Conservation (phyloP, 768 basidiomycete genomes). For the Exsudoporus frostii region DNA sequence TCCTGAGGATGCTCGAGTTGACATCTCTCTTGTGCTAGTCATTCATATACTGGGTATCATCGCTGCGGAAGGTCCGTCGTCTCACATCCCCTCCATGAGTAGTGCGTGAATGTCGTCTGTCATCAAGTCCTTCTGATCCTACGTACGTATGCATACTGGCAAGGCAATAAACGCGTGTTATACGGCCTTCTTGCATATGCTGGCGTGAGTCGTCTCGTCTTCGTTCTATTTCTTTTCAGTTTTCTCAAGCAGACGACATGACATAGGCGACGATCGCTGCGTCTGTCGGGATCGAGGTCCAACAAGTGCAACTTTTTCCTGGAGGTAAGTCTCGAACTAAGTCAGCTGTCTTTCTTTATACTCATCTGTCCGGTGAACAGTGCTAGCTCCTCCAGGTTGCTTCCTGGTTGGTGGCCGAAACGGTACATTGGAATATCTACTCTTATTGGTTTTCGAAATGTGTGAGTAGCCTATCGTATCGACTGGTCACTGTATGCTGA, state of each 20-base stretch:
- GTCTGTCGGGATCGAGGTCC: not conserved
- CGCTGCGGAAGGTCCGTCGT: constrained; percentile 6
- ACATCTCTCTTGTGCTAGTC: not conserved
- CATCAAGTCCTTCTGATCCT: constrained; percentile 12
- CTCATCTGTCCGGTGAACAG: not conserved
- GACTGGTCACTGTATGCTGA: not conserved
- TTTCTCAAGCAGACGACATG: not conserved
- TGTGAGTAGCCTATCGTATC: not conserved
- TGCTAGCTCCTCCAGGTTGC: not conserved
- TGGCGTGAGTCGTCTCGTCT: constrained; percentile 1
- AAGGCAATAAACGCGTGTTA: constrained; percentile 7
- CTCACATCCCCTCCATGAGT: not conserved
- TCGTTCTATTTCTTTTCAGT: too few relatives aligned
- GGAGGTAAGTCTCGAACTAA: not conserved
- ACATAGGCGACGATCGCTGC: constrained; percentile 6
- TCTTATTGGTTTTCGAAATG: constrained; percentile 10
- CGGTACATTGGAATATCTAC: constrained; percentile 3
- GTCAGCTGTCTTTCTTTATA: too few relatives aligned
- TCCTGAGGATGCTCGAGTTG: not conserved
- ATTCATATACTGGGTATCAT: constrained; percentile 4
- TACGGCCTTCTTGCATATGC: constrained; percentile 11
- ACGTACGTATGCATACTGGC: constrained; percentile 23
- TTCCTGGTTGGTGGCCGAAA: not conserved
- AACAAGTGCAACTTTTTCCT: constrained; percentile 4
- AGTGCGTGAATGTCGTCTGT: not conserved